These are phyloP conservation scores for Pisolithus albus DNA, from an alignment of 768 basidiomycete genomes.

Conservation along the genomic window DNA sequence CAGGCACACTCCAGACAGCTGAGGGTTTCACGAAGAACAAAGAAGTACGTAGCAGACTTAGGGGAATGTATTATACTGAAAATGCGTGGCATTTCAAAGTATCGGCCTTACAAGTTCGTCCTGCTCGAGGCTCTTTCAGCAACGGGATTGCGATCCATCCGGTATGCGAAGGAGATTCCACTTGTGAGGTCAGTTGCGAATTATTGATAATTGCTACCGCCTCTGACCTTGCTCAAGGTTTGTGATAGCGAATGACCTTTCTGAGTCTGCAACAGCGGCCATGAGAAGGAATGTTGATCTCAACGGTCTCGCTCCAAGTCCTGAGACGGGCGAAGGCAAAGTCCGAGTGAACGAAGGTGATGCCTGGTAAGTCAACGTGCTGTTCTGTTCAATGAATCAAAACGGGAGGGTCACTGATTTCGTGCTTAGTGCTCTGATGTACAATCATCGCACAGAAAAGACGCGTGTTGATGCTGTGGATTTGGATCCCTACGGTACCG, in stretches of 20 bases:
- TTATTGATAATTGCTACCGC: neutral
- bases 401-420: neutral
- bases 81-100: conserved; percentile 27
- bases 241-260: conserved; percentile 93
- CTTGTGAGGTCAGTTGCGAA: conserved; percentile 60
- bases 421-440: conserved; percentile 72
- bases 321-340: conserved; percentile 34
- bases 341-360: conserved; percentile 88
- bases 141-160: conserved; percentile 90
- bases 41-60: neutral
- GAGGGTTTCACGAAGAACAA: neutral
- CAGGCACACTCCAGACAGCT: neutral
- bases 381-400: neutral
- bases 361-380: conserved; percentile 62
- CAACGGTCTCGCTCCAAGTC: conserved; percentile 57
- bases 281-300: conserved; percentile 82
- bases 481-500: conserved; percentile 96
- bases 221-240: conserved; percentile 46
- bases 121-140: conserved; percentile 93
- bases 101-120: conserved; percentile 59
- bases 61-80: neutral
- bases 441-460: conserved; percentile 69
- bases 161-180: conserved; percentile 96
- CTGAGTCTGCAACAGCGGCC: conserved; percentile 70
- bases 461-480: conserved; percentile 90